Evolutionary conservation across 257 asterid genomes (phyloP), one percentile per base, ranked within the genome.

Genomic region (Nicotiana tabacum): DNA sequence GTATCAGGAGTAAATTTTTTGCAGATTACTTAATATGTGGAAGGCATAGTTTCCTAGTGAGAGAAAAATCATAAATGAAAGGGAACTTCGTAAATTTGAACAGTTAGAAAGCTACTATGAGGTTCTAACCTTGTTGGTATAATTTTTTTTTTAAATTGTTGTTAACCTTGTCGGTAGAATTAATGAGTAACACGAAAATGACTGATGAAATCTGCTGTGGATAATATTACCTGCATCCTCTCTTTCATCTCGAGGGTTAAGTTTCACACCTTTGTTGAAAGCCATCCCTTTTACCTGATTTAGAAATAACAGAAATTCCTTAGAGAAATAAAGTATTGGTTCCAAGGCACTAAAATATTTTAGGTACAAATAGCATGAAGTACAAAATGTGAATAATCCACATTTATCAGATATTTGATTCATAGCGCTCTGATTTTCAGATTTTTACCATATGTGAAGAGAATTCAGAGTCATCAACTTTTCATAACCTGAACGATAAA

Each of bases 231-330:
- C 99, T 89, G 99, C 99, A 83, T 90, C 87, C 48, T 94, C 97
- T 77, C 94, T 90, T 86, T 96, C 98, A 87, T 94, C 93, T 35
- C 92, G 89, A 4, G 91, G 90, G 77, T 88, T 89, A 78, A 93
- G 94, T 55, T 86, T 18, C 83, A 82, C 78, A 2, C 97, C 95
- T 90, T 96, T 96, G 92, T 96, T 94, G 66, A 89, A 84, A 76
- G 98, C 98, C 99, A 96, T 96, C 86, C 98, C 99, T 87, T 91
- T 96, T 6, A 94, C 99, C 98, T 96, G 90, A 78, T 74, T 77
- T 82, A 83, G 82, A 61, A 66, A 68, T 82, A 64, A 61, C 62
- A 65, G 27, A 30, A 82, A 21, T 62, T 65, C 35, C 29, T 61
- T 21, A 72, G 37, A 82, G 30, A 77, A 86, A 64, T 0, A 37